Evolutionary conservation across 2,329 filamentous ascomycete species (phyloP).

Genomic region (Penicillium glabrum): DNA sequence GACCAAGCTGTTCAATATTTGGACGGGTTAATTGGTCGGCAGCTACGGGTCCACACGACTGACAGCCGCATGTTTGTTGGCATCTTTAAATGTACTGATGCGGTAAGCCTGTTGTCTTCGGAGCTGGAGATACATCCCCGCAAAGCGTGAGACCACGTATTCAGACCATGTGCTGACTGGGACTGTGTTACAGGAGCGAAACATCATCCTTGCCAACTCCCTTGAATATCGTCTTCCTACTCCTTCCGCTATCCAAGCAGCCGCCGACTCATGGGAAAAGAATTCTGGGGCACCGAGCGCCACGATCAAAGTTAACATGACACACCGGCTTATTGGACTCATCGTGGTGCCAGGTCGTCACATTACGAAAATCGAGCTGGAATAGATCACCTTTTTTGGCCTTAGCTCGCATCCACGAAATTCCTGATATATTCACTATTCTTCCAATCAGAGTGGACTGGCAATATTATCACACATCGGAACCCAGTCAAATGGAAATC

Average conservation of each 20-base stretch:
- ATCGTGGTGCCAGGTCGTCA: conserved; percentile 86
- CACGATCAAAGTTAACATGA: conserved; percentile 67
- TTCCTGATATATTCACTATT: not conserved
- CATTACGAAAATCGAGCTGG: conserved; percentile 83
- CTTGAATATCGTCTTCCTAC: conserved; percentile 86
- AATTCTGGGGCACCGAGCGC: conserved; percentile 15
- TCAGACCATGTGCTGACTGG: not conserved
- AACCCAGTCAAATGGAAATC: conserved; percentile 2
- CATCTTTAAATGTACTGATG: conserved; percentile 91
- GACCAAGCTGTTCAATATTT: conserved; percentile 39
- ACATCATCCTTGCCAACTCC: conserved; percentile 80
- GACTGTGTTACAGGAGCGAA: conserved; percentile 64
- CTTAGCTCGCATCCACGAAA: conserved; percentile 8
- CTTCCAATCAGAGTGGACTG: conserved; percentile 12
- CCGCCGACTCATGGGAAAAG: conserved; percentile 28
- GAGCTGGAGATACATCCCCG: not conserved
- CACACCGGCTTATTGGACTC: conserved; percentile 80
- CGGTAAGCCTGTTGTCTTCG: conserved; percentile 55
- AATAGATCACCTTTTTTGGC: conserved; percentile 52
- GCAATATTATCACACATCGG: conserved; percentile 6
- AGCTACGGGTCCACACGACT: conserved; percentile 73
- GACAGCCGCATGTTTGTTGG: conserved; percentile 89
- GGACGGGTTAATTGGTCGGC: conserved; percentile 70
- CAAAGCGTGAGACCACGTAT: not conserved
- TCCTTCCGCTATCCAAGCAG: conserved; percentile 45